A percentile compares a stretch with the other conserved stretches of the same genome.
phyloP scores from a whole-genome alignment of 805 yeast genomes.

The Yarrowia sp. region DNA sequence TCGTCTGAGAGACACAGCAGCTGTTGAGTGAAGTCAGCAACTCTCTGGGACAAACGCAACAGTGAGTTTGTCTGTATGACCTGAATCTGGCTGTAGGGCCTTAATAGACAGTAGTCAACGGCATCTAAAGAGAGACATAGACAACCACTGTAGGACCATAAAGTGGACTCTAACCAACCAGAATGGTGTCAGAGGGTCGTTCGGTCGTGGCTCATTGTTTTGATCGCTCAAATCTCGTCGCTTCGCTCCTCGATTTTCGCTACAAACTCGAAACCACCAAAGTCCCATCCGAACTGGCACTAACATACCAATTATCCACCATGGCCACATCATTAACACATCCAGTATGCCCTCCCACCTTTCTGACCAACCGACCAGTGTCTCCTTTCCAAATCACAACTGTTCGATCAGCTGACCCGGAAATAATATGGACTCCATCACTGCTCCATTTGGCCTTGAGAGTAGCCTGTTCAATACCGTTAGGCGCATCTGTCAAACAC shows the following conservation, averaged over 20 bases:
- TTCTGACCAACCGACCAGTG: constrained; percentile 46
- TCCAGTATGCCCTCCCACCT: constrained; percentile 59
- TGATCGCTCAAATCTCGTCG: too few relatives aligned
- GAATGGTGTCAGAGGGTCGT: too few relatives aligned
- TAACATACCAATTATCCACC: constrained; percentile 41
- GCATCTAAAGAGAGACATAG: too few relatives aligned
- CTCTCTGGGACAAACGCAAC: too few relatives aligned
- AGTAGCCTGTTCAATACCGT: constrained; percentile 49
- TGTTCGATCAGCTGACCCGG: constrained; percentile 63
- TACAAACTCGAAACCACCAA: constrained; percentile 41
- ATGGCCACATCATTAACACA: constrained; percentile 59
- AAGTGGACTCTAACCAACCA: too few relatives aligned
- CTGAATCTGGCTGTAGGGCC: too few relatives aligned
- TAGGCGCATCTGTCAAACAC: constrained; percentile 55
- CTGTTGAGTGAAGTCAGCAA: too few relatives aligned
- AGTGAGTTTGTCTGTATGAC: too few relatives aligned
- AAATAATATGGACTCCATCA: constrained; percentile 42
- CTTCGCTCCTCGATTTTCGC: background rate
- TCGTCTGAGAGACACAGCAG: too few relatives aligned
- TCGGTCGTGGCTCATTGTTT: background rate
- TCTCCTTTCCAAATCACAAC: constrained; percentile 59
- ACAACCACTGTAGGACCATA: too few relatives aligned
- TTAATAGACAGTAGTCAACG: too few relatives aligned
- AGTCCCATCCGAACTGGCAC: constrained; percentile 56
- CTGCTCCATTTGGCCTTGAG: constrained; percentile 47